A percentile compares a stretch with the other conserved stretches of the same genome.
phyloP scores from a whole-genome alignment of 2,329 filamentous ascomycete genomes.

The Setomelanomma holmii region DNA sequence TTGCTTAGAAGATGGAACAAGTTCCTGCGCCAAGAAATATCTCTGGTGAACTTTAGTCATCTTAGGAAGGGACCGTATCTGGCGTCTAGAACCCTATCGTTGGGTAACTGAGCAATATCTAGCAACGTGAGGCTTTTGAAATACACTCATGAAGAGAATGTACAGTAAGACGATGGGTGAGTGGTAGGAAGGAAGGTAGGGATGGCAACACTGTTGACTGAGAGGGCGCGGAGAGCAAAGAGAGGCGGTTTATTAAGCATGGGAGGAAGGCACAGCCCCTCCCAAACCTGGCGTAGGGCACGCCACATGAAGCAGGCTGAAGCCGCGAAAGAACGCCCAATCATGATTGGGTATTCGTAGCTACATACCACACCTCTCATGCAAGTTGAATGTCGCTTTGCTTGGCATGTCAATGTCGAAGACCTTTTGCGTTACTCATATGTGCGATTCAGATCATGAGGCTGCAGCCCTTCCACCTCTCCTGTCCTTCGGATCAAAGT shows the following conservation, averaged over 20 bases:
- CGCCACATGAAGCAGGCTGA: not conserved
- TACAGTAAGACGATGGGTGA: not conserved
- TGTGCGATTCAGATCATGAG: not conserved
- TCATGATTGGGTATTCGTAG: not conserved
- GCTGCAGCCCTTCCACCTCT: constrained; percentile 12
- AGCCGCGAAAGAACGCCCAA: not conserved
- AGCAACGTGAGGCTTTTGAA: too few relatives aligned
- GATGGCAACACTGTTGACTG: too few relatives aligned
- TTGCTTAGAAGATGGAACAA: too few relatives aligned
- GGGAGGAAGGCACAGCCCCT: not conserved
- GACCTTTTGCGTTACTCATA: too few relatives aligned
- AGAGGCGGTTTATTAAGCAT: not conserved
- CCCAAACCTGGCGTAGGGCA: not conserved
- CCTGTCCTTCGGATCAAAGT: constrained; percentile 39
- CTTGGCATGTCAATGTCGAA: too few relatives aligned
- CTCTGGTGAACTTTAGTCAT: too few relatives aligned
- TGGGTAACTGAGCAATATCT: too few relatives aligned
- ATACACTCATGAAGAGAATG: not conserved
- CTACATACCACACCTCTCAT: not conserved
- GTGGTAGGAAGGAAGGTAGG: not conserved
- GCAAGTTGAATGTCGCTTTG: too few relatives aligned
- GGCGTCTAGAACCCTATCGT: too few relatives aligned
- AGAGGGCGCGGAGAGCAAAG: not conserved
- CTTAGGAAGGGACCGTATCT: too few relatives aligned
- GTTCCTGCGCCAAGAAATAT: too few relatives aligned